Base-by-base conservation (phyloP, 139 green algal species). In the Raphidocelis subcapitata region DNA sequence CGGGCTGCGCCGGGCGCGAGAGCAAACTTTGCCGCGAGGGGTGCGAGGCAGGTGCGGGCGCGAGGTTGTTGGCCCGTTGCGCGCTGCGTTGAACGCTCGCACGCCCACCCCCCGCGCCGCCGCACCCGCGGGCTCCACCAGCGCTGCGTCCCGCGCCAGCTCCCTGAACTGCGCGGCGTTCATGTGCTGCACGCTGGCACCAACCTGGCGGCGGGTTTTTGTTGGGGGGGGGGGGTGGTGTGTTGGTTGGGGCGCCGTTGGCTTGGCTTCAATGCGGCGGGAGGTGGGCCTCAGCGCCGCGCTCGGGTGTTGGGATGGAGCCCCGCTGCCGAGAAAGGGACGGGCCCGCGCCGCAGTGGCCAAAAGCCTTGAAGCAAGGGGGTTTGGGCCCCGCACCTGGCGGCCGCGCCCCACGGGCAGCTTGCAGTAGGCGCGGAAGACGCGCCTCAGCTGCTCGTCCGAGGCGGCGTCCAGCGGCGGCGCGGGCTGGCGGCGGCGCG, bases 371-470 rank as follows among this genome's bases (percentile, higher is more conserved):
- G n/a, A n/a, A n/a, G n/a, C n/a, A n/a, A n/a, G n/a, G n/a, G n/a
- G n/a, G n/a, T n/a, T n/a, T n/a, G n/a, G n/a, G n/a, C n/a, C n/a
- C 1, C 69, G 57, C 46, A 76, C 69, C 46, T 76, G 69, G 28
- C 71, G 26, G 2, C 71, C 71, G 41, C 69, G 61, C 24, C 71
- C 71, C 21, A 77, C 49, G 4, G 21, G 62, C 24, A 71, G 49
- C 23, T 72, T 76, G 67, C 79, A 83, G 83, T 86, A 89, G 51
- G 81, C 82, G 54, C 74, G 81, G 80, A 89, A 89, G 62, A 83
- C 77, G 2, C 68, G 44, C 67, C 85, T 85, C 16, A 89, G 74
- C 16, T 76, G 62, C n/a, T 69, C 44, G 41, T 76, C 41, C 3
- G 59, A 62, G 16, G 71, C 15, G 2, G 71, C 71, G 54, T 71